Evolutionary conservation across 345 rosid species (phyloP), one percentile per base, ranked within the genome.

Genomic region (Erucastrum elatum): DNA sequence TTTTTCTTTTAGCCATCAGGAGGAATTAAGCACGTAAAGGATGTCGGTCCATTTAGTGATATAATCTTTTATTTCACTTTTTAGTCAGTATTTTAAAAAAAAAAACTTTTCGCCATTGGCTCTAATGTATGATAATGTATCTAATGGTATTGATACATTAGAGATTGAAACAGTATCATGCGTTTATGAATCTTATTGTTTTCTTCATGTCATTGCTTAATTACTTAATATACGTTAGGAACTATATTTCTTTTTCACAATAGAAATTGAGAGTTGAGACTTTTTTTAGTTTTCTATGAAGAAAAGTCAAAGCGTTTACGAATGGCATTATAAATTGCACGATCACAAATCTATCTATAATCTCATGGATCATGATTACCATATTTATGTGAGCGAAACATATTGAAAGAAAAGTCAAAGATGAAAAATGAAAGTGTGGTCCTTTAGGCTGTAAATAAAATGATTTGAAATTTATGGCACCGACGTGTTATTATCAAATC

Each of bases 1-100:
- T 15, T 9, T 16, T 31, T 11, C 15, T 64, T 35, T 65, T 12
- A 59, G 73, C 13, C 34, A 41, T n/a, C n/a, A n/a, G n/a, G n/a
- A n/a, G n/a, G n/a, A n/a, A n/a, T n/a, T n/a, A n/a, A n/a, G n/a
- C n/a, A n/a, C n/a, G n/a, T n/a, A 51, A 70, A 35, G 25, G 25
- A 64, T 35, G 76, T 78, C 67, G 76, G 81, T 71, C 56, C 72
- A 53, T 64, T 77, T 64, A 65, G 26, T 58, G 49, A 31, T 33
- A 27, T 31, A 31, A 31, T 67, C 33, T 66, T 35, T 37, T 74
- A 4, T 41, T 41, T 27, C 9, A 25, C 6, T 9, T 67, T 67
- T 11, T 49, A 8, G 71, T 26, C 58, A 67, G 30, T 21, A n/a
- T n/a, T n/a, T n/a, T n/a, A n/a, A n/a, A n/a, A n/a, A n/a, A n/a